phyloP scores from a whole-genome alignment of 73 alveolate species.

The Paramecium biaurelia region DNA sequence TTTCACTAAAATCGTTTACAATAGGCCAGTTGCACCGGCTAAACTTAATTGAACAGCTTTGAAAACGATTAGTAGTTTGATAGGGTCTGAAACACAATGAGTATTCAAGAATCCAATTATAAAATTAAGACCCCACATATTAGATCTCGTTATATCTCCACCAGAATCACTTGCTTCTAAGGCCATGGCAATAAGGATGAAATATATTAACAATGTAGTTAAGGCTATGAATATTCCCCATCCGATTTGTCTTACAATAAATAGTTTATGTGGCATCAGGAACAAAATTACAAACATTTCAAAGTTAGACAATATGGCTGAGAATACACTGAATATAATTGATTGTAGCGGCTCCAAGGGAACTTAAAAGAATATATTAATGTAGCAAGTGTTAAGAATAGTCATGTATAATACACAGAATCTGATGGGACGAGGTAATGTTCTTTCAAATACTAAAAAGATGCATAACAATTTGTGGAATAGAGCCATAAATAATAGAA shows the following conservation, averaged over 20 bases:
- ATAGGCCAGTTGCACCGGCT: background rate
- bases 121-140: conserved; percentile 8
- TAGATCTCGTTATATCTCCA: conserved; percentile 16
- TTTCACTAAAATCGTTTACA: background rate
- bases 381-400: background rate
- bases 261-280: background rate
- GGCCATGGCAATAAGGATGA: background rate
- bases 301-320: background rate
- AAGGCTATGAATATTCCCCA: background rate
- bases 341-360: background rate
- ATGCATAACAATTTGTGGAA: background rate
- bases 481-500: background rate
- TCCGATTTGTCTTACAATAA: background rate
- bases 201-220: background rate
- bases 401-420: conserved; percentile 1
- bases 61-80: background rate
- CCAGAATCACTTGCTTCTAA: conserved; percentile 2
- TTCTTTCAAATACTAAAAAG: background rate
- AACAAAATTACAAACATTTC: background rate
- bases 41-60: background rate
- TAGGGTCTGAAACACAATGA: background rate
- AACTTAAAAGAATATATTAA: background rate
- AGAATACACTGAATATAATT: background rate
- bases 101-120: background rate
- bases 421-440: background rate